Percentiles rank a stretch among this genome's conserved stretches.
These are phyloP conservation scores for Sporobolomyces phaffii DNA, from an alignment of 768 basidiomycete species.

Conservation along the genomic window DNA sequence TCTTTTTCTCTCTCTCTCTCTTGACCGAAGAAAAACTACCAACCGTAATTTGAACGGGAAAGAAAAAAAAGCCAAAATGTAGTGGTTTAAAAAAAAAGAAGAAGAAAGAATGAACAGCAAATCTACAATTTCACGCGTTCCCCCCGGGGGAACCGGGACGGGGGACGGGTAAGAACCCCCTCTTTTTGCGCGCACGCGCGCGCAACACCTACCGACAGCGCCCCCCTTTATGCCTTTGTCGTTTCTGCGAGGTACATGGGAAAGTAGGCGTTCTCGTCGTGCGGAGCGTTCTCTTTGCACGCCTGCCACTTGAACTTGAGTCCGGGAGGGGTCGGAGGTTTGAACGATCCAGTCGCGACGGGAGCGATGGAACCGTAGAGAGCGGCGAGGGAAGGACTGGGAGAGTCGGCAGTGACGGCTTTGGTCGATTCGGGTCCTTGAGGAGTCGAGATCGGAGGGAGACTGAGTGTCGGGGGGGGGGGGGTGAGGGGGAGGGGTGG, in stretches of 20 bases:
- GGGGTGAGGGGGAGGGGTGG: too few species aligned
- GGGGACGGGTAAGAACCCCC: too few species aligned
- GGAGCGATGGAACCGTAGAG: constrained; percentile 23
- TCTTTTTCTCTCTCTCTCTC: too few species aligned
- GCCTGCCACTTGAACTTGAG: constrained; percentile 23
- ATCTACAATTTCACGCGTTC: too few species aligned
- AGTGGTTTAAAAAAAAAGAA: too few species aligned
- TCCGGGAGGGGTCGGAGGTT: constrained; percentile 34
- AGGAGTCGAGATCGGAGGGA: constrained; percentile 25
- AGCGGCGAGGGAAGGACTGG: constrained; percentile 32
- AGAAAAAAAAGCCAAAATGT: neutral
- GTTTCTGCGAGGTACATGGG: constrained; percentile 26
- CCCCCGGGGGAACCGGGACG: too few species aligned
- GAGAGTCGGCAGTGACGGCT: constrained; percentile 36
- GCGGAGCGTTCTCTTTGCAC: constrained; percentile 20
- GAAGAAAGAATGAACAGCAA: neutral
- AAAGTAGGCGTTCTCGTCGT: constrained; percentile 30
- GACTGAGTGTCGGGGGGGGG: neutral
- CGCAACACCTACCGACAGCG: neutral
- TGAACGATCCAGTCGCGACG: constrained; percentile 15
- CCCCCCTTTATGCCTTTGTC: neutral
- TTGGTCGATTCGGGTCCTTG: constrained; percentile 14
- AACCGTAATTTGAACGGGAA: too few species aligned
- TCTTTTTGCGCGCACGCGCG: too few species aligned
- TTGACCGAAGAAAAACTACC: too few species aligned